Base-by-base conservation (phyloP, 345 rosid species). In the Sisymbrium irio region DNA sequence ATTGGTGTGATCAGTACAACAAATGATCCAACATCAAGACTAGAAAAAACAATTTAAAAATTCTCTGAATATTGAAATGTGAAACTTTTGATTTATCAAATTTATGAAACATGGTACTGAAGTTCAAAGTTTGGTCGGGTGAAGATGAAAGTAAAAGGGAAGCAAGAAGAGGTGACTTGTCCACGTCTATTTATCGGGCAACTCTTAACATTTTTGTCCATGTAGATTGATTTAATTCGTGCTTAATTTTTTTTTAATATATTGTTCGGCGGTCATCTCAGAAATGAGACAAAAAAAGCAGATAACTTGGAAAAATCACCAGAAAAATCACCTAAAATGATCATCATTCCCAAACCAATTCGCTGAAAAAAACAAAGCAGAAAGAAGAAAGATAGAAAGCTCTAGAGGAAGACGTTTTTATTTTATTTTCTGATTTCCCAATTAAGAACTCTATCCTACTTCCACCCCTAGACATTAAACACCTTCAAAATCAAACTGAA, bases 101-200 rank as follows among this genome's bases (percentile, higher is more conserved):
- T 15, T 50, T 37, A 12, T 66, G 61, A 28, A 39, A 66, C 53
- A 19, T 67, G 17, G 47, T 40, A 60, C 42, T 59, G 46, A 32
- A 69, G 11, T 42, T 69, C 18, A 45, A 44, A 62, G 79, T 69
- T 76, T 69, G 79, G 79, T 69, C 44, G 35, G 58, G 57, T 63
- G 75, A 76, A 44, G 60, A 63, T 69, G 75, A 55, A 76, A 76
- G 75, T 69, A 69, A 69, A 76, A 69, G 75, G 79, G 59, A 76
- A 69, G 79, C 75, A 69, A 76, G 13, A 22, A 62, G 50, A 62
- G 75, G 71, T 76, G 75, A 69, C 75, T 69, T 76, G 79, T 76
- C 79, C 37, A 76, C 75, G 53, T 76, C 71, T 2, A 30, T 62
- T 13, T 69, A 76, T 45, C 58, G 19, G 10, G 27, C 9, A 35